Conservation (phyloP, 2,329 filamentous ascomycete species). For the Apiospora arundinis region DNA sequence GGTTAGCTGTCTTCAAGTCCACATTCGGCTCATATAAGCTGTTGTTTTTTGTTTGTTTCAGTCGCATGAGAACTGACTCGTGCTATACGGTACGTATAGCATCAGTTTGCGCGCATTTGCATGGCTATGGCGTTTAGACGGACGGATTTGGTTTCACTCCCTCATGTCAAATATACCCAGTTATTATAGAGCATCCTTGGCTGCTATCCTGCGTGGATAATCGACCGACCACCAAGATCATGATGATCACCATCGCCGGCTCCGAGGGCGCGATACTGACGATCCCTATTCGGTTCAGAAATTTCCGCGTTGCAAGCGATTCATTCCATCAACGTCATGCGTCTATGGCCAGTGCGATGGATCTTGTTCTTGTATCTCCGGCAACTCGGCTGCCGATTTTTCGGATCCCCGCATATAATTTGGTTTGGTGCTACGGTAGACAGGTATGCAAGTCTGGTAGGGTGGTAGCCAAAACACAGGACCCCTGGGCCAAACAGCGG, state of each 20-base stretch:
- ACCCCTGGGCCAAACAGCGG: background rate
- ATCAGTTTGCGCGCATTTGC: background rate
- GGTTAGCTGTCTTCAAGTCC: slow-evolving; percentile 58
- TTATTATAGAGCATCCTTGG: background rate
- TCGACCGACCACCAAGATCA: background rate
- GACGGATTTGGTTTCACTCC: background rate
- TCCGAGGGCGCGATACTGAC: background rate
- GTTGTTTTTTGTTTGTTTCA: background rate
- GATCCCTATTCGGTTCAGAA: background rate
- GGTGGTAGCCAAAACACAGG: background rate
- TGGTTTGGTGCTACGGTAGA: background rate
- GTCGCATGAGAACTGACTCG: background rate
- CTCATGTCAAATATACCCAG: slow-evolving; percentile 8
- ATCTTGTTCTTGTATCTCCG: background rate
- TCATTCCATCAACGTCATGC: slow-evolving; percentile 12
- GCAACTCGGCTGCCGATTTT: slow-evolving; percentile 7
- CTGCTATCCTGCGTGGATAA: background rate
- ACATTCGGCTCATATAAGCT: slow-evolving; percentile 50
- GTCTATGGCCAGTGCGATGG: background rate
- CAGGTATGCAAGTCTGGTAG: background rate
- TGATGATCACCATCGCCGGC: background rate
- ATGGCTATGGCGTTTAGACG: background rate
- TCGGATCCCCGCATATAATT: background rate
- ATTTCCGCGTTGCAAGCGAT: background rate
- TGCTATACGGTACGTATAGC: background rate